Evolutionary conservation across 164 flowering plant genomes (phyloP).

Genomic region (Chimonanthus praecox): DNA sequence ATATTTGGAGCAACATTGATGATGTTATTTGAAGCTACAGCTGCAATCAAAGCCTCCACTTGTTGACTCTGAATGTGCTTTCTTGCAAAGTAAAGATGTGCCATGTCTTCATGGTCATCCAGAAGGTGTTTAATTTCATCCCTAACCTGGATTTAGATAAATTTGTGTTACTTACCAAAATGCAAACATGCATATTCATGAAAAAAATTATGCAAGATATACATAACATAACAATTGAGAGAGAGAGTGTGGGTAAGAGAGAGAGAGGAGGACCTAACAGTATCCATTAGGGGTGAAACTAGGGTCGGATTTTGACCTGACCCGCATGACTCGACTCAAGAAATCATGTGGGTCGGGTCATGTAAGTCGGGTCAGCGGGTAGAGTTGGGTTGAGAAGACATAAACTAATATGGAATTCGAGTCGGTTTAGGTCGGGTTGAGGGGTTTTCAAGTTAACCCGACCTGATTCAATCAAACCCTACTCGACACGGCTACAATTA

Average conservation of each 20-base stretch:
- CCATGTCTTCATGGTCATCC: conserved; percentile 97
- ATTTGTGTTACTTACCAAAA: conserved; percentile 1
- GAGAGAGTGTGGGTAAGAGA: not conserved
- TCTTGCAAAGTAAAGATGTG: conserved; percentile 80
- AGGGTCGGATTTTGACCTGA: no score
- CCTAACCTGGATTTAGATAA: conserved; percentile 54
- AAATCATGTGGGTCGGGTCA: no score
- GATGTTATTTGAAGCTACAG: conserved; percentile 42
- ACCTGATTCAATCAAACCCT: no score
- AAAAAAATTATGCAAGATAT: not conserved
- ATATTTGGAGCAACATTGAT: conserved; percentile 27
- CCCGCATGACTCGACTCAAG: no score
- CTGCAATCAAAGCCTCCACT: conserved; percentile 42
- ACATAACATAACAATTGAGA: no score
- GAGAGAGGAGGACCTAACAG: not conserved
- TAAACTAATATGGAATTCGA: no score
- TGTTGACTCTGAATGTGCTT: conserved; percentile 82
- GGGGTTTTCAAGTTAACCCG: no score
- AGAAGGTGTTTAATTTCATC: conserved; percentile 95
- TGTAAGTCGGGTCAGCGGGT: no score
- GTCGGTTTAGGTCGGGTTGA: no score
- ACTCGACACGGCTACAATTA: no score
- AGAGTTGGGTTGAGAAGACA: no score
- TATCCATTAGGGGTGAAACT: no score
- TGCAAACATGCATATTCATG: not conserved